These are phyloP conservation scores for Filobasidium floriforme DNA, from an alignment of 768 basidiomycete genomes.

Conservation along the genomic window DNA sequence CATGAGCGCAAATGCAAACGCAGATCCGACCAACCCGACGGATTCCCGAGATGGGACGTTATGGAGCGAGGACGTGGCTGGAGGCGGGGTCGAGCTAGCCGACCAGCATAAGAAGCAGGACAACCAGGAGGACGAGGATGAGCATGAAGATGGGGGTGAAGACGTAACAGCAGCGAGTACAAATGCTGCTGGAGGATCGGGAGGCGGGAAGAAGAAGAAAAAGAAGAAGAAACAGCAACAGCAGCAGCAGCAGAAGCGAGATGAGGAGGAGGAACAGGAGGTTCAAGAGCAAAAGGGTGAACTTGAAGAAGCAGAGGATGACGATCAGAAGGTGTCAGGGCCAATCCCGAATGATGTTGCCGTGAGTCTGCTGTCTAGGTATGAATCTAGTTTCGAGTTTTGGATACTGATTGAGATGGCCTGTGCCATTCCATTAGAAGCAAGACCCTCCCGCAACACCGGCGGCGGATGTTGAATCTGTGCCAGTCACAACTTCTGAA, in stretches of 20 bases:
- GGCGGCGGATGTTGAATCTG: too few relatives aligned
- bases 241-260: background rate
- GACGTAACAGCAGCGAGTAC: too few relatives aligned
- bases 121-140: background rate
- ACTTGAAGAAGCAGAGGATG: background rate
- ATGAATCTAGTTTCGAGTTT: too few relatives aligned
- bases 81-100: background rate
- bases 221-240: slow-evolving; percentile 4
- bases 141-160: background rate
- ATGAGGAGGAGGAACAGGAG: background rate
- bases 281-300: background rate
- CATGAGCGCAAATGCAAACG: background rate
- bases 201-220: background rate
- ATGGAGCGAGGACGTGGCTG: background rate
- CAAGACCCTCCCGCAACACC: too few relatives aligned
- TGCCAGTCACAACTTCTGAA: too few relatives aligned
- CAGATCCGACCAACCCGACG: background rate
- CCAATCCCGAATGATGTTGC: too few relatives aligned
- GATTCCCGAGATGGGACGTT: background rate
- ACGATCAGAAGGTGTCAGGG: background rate
- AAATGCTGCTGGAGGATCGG: background rate
- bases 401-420: too few relatives aligned
- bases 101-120: background rate
- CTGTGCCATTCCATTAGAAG: too few relatives aligned
- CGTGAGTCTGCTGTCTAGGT: too few relatives aligned